These are phyloP conservation scores for Acanthamoeba castellanii DNA, from an alignment of 208 protist genomes.

Conservation along the genomic window DNA sequence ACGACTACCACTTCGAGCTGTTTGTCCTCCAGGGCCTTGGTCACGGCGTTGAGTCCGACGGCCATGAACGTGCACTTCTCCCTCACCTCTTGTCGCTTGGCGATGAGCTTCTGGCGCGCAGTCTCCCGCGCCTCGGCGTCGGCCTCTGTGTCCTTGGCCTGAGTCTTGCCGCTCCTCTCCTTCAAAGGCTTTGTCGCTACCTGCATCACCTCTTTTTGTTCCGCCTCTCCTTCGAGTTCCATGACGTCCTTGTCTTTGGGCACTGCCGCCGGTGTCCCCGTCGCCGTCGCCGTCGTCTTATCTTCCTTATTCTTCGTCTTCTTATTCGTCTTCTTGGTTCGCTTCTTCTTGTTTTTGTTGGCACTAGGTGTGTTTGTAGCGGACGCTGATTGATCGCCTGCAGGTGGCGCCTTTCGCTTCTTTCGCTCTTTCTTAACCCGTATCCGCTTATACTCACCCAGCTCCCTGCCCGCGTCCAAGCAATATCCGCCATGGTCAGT, in stretches of 20 bases:
- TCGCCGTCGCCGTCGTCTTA: neutral
- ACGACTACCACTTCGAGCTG: constrained; percentile 15
- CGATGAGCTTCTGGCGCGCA: neutral
- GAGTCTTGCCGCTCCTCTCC: neutral
- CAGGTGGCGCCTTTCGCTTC: neutral
- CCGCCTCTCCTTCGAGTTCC: neutral
- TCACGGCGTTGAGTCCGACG: neutral
- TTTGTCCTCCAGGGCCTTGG: neutral
- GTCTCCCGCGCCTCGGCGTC: neutral
- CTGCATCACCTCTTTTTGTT: neutral
- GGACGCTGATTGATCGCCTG: neutral
- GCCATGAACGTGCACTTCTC: neutral
- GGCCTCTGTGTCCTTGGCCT: neutral
- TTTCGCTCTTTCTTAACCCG: neutral
- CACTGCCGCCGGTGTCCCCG: neutral
- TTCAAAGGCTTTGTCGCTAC: neutral
- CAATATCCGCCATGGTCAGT: neutral
- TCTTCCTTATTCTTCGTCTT: neutral
- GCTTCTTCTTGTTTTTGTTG: neutral
- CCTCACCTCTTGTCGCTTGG: neutral
- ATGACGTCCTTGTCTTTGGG: neutral
- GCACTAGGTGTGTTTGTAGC: neutral
- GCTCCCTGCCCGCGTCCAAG: neutral
- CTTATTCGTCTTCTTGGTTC: neutral
- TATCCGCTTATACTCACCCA: constrained; percentile 6